Conservation (phyloP, 768 basidiomycete species). For the Pulveroboletus sp. region DNA sequence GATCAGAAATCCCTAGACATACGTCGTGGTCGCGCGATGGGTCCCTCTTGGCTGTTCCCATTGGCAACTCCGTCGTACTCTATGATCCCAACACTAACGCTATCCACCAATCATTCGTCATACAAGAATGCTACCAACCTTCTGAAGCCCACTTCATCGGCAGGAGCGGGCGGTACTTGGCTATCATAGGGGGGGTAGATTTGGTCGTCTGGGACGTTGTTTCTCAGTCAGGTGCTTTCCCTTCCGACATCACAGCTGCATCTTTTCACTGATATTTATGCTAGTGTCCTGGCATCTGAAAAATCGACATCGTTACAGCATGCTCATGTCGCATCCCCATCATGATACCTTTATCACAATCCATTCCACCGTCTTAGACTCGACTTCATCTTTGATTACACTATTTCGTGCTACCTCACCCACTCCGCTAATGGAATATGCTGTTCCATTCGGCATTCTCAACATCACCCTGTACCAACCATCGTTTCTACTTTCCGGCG, state of each 20-base stretch:
- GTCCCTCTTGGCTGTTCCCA: slow-evolving; percentile 74
- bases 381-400: slow-evolving; percentile 36
- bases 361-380: slow-evolving; percentile 32
- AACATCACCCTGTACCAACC: slow-evolving; percentile 38
- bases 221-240: slow-evolving; percentile 46
- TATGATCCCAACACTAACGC: slow-evolving; percentile 66
- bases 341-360: slow-evolving; percentile 60
- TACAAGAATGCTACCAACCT: slow-evolving; percentile 46
- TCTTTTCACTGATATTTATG: background rate
- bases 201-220: slow-evolving; percentile 74
- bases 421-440: slow-evolving; percentile 38
- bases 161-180: slow-evolving; percentile 63
- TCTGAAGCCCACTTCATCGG: slow-evolving; percentile 64
- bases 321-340: slow-evolving; percentile 50
- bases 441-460: slow-evolving; percentile 61
- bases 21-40: slow-evolving; percentile 81
- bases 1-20: slow-evolving; percentile 58
- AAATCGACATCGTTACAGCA: slow-evolving; percentile 34
- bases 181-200: slow-evolving; percentile 42
- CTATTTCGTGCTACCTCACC: slow-evolving; percentile 47
- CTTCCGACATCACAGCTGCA: background rate
- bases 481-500: slow-evolving; percentile 29
- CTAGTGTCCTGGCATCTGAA: slow-evolving; percentile 59
- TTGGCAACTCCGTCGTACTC: slow-evolving; percentile 62
- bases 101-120: slow-evolving; percentile 55